Percentiles rank a stretch among this genome's conserved stretches.
These are phyloP conservation scores for Pleurotus cornucopiae DNA, from an alignment of 768 basidiomycete species.

Conservation along the genomic window DNA sequence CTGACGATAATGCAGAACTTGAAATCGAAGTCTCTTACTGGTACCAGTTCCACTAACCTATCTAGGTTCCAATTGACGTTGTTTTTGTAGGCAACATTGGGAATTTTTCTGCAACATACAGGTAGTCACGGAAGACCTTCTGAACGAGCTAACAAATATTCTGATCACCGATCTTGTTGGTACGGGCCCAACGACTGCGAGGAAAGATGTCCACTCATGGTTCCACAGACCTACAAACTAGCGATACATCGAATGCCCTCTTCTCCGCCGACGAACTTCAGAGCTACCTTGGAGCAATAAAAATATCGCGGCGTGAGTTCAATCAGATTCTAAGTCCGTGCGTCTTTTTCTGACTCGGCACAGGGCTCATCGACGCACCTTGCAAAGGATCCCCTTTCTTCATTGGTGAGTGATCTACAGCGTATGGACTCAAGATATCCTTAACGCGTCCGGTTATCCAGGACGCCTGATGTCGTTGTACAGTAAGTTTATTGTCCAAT, in stretches of 20 bases:
- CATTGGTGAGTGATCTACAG: slow-evolving; percentile 10
- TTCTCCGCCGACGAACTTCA: slow-evolving; percentile 10
- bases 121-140: slow-evolving; percentile 13
- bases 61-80: not conserved
- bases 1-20: slow-evolving; percentile 18
- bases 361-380: slow-evolving; percentile 5
- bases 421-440: not conserved
- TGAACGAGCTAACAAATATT: slow-evolving; percentile 21
- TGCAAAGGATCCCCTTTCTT: slow-evolving; percentile 8
- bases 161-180: slow-evolving; percentile 14
- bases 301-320: not conserved
- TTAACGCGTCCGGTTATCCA: not conserved
- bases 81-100: slow-evolving; percentile 11
- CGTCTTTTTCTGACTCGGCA: not conserved
- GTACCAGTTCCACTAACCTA: slow-evolving; percentile 14
- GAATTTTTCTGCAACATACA: slow-evolving; percentile 24
- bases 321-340: no score
- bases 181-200: slow-evolving; percentile 11
- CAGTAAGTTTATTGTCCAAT: not conserved
- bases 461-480: slow-evolving; percentile 11
- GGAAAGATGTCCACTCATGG: not conserved
- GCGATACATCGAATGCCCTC: slow-evolving; percentile 2
- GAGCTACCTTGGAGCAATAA: not conserved
- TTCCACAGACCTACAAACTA: slow-evolving; percentile 8
- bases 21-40: slow-evolving; percentile 33